These are phyloP conservation scores for Colletotrichum filicis DNA, from an alignment of 2,329 filamentous ascomycete species.

Conservation along the genomic window DNA sequence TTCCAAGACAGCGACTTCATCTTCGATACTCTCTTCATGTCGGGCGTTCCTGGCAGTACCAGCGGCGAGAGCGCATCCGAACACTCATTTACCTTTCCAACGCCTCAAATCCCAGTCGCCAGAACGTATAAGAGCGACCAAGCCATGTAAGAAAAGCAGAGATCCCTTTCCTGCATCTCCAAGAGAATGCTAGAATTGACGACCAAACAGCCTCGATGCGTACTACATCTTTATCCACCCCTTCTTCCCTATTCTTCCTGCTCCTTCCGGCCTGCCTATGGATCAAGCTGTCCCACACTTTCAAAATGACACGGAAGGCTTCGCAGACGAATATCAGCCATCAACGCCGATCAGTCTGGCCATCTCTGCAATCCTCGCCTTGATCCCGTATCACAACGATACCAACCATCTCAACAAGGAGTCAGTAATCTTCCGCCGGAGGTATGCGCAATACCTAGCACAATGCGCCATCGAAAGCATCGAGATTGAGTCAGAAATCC, in stretches of 20 bases:
- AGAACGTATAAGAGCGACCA: conserved; percentile 54
- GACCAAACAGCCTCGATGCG: conserved; percentile 49
- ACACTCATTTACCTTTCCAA: conserved; percentile 28
- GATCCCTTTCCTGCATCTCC: neutral
- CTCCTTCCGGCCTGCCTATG: conserved; percentile 47
- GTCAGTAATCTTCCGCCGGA: conserved; percentile 55
- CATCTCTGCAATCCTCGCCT: conserved; percentile 58
- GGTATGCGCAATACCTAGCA: conserved; percentile 60
- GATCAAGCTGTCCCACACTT: conserved; percentile 47
- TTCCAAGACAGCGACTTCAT: conserved; percentile 60
- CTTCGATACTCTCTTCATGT: conserved; percentile 55
- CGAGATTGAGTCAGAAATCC: conserved; percentile 59
- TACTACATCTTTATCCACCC: conserved; percentile 65
- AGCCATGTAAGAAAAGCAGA: conserved; percentile 48
- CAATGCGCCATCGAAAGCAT: conserved; percentile 59
- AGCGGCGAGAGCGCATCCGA: conserved; percentile 35
- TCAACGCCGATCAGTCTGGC: conserved; percentile 57
- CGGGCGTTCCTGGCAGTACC: conserved; percentile 32
- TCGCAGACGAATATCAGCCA: conserved; percentile 50
- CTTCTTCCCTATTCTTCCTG: conserved; percentile 60
- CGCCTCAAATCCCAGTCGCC: conserved; percentile 45
- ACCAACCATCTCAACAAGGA: conserved; percentile 47
- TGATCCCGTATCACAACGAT: conserved; percentile 58
- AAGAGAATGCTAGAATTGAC: neutral
- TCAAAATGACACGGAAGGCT: conserved; percentile 48